Conservation (phyloP, 2,329 filamentous ascomycete genomes). For the Pleomassaria siparia region DNA sequence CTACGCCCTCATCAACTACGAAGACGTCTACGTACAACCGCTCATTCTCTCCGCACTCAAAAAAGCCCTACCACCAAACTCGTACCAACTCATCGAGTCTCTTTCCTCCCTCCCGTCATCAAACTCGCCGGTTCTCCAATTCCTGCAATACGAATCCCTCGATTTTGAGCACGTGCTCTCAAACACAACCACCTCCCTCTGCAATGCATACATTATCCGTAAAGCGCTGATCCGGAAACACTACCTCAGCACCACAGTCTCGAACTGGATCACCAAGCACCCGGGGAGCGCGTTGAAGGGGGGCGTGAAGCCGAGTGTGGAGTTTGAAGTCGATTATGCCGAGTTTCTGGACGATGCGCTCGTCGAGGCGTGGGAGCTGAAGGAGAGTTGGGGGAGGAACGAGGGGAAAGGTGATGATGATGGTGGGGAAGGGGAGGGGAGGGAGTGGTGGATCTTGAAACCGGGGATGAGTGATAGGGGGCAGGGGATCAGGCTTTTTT, state of each 20-base stretch:
- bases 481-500: slow-evolving; percentile 89
- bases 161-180: slow-evolving; percentile 76
- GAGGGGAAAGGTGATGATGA: slow-evolving; percentile 46
- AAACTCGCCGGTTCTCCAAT: slow-evolving; percentile 66
- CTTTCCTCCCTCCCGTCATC: slow-evolving; percentile 51
- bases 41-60: slow-evolving; percentile 75
- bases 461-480: slow-evolving; percentile 96
- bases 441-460: slow-evolving; percentile 97
- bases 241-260: slow-evolving; percentile 80
- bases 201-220: slow-evolving; percentile 92
- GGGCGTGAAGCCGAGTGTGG: slow-evolving; percentile 76
- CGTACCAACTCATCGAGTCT: slow-evolving; percentile 59
- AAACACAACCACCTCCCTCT: slow-evolving; percentile 63
- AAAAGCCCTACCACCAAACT: slow-evolving; percentile 57
- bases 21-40: slow-evolving; percentile 86
- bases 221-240: slow-evolving; percentile 97
- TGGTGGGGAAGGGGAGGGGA: slow-evolving; percentile 55
- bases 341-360: slow-evolving; percentile 95
- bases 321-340: slow-evolving; percentile 94
- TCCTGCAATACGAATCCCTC: slow-evolving; percentile 81
- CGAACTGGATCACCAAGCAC: slow-evolving; percentile 83
- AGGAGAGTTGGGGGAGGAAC: slow-evolving; percentile 75
- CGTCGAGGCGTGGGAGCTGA: slow-evolving; percentile 84
- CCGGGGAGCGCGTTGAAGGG: slow-evolving; percentile 67
- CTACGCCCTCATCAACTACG: slow-evolving; percentile 79